These are phyloP conservation scores for Dioszegia hungarica DNA, from an alignment of 768 basidiomycete genomes.

Conservation along the genomic window DNA sequence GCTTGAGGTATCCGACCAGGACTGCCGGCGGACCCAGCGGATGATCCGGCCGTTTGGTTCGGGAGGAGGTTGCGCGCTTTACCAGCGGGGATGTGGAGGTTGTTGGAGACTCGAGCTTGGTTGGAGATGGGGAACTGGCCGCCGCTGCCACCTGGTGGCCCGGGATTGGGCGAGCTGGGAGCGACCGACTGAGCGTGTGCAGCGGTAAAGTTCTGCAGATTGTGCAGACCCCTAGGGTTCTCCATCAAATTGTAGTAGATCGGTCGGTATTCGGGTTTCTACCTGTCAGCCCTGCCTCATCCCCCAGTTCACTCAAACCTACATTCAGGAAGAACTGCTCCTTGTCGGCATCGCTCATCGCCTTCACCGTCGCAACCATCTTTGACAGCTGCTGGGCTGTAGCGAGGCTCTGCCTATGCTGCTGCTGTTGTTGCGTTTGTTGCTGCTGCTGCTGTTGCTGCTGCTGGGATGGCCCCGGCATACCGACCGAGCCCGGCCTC, in stretches of 20 bases:
- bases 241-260: background rate
- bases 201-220: background rate
- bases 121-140: constrained; percentile 12
- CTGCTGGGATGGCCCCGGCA: too few species aligned
- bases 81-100: constrained; percentile 37
- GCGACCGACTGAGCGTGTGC: background rate
- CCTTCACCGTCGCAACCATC: background rate
- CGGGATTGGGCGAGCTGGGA: too few species aligned
- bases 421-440: background rate
- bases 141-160: background rate
- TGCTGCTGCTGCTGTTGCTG: constrained; percentile 12
- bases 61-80: constrained; percentile 34
- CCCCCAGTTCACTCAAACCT: background rate
- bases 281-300: background rate
- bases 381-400: constrained; percentile 9
- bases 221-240: background rate
- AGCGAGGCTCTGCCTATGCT: background rate
- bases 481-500: background rate
- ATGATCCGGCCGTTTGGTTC: constrained; percentile 10
- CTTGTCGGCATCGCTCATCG: constrained; percentile 1
- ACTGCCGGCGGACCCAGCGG: background rate
- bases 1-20: constrained; percentile 4
- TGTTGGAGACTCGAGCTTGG: constrained; percentile 13
- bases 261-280: constrained; percentile 1
- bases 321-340: constrained; percentile 7